These are phyloP conservation scores for Schizothecium vesticola DNA, from an alignment of 495 filamentous ascomycete genomes.

Conservation along the genomic window DNA sequence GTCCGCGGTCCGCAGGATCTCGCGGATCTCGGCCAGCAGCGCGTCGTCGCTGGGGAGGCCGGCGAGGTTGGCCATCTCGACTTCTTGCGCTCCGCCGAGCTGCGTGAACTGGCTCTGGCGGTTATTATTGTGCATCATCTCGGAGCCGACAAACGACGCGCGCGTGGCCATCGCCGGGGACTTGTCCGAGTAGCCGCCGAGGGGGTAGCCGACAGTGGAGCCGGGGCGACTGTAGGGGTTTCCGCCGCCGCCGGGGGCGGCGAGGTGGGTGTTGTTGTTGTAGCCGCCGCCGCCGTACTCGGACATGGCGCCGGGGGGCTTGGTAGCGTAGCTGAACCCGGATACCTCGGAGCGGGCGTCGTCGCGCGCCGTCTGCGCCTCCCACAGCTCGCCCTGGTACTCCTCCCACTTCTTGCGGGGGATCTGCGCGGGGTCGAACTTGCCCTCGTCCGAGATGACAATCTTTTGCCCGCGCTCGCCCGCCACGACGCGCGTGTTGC, in stretches of 20 bases:
- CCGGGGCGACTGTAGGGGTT: slow-evolving; percentile 58
- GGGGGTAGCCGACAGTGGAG: slow-evolving; percentile 60
- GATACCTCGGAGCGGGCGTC: slow-evolving; percentile 84
- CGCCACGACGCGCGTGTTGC: slow-evolving; percentile 94
- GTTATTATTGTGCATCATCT: slow-evolving; percentile 46
- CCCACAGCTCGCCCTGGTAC: slow-evolving; percentile 96
- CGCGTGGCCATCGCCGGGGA: slow-evolving; percentile 42
- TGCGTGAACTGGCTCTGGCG: slow-evolving; percentile 38
- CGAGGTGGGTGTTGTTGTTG: not conserved
- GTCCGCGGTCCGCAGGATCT: slow-evolving; percentile 85
- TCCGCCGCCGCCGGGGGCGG: not conserved
- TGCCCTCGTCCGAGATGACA: slow-evolving; percentile 94
- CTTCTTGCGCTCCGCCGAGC: slow-evolving; percentile 50
- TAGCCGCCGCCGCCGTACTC: slow-evolving; percentile 51
- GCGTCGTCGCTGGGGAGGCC: slow-evolving; percentile 82
- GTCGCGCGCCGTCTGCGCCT: slow-evolving; percentile 73
- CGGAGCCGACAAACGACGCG: slow-evolving; percentile 75
- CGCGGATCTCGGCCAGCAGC: slow-evolving; percentile 85
- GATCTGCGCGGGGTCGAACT: slow-evolving; percentile 90
- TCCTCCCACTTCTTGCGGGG: slow-evolving; percentile 99
- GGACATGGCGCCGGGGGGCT: slow-evolving; percentile 51
- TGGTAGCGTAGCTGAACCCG: slow-evolving; percentile 87
- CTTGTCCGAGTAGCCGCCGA: slow-evolving; percentile 19
- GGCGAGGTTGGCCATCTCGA: slow-evolving; percentile 63
- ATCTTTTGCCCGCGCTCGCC: slow-evolving; percentile 90